Evolutionary conservation across 163 green algal genomes (phyloP).

Genomic region (Volvox carteri): DNA sequence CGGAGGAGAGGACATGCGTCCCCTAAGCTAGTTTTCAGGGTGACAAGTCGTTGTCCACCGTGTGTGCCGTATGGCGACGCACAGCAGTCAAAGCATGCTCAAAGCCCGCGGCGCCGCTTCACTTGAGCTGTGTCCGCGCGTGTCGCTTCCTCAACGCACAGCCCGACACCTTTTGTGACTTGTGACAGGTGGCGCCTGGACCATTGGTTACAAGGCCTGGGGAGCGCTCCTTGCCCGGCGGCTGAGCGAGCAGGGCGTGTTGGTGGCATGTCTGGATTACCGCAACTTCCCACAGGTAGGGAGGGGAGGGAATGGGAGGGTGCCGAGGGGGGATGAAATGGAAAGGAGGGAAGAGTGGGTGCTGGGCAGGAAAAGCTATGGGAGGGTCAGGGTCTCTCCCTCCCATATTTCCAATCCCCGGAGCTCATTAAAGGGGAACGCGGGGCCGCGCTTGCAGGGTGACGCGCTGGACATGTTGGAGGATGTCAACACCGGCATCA

Average conservation of each 20-base stretch:
- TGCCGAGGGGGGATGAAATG: too few relatives aligned
- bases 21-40: too few relatives aligned
- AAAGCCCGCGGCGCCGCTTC: too few relatives aligned
- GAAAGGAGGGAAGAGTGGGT: not conserved
- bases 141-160: too few relatives aligned
- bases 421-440: too few relatives aligned
- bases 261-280: constrained; percentile 97
- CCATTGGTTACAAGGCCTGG: constrained; percentile 98
- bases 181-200: constrained; percentile 93
- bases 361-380: not conserved
- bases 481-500: constrained; percentile 94
- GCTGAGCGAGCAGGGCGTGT: constrained; percentile 87
- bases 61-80: too few relatives aligned
- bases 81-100: too few relatives aligned
- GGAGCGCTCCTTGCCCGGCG: constrained; percentile 90
- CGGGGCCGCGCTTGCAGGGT: constrained; percentile 64
- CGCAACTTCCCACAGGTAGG: constrained; percentile 95
- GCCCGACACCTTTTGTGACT: too few relatives aligned
- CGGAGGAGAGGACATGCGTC: too few relatives aligned
- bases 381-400: not conserved
- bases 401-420: not conserved
- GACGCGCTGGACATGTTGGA: constrained; percentile 80
- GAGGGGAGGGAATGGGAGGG: not conserved
- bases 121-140: too few relatives aligned
- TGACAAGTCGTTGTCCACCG: too few relatives aligned